phyloP scores from a whole-genome alignment of 2,329 filamentous ascomycete genomes.

The Cryphonectria radicalis region DNA sequence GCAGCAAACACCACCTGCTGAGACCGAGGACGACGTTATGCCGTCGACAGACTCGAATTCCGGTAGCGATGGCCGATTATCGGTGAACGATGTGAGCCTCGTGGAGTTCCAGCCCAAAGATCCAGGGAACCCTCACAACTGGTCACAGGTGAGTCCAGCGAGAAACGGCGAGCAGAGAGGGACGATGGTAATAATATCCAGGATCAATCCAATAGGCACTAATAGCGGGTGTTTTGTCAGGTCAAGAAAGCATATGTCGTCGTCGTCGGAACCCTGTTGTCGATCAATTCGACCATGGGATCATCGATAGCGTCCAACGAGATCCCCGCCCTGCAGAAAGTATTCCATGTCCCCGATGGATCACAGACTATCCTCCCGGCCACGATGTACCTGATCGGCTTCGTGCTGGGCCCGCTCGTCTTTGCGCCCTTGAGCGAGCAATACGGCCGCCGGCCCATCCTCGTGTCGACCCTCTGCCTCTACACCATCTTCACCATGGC shows the following conservation, averaged over 20 bases:
- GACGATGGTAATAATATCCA: background rate
- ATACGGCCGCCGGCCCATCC: conserved; percentile 32
- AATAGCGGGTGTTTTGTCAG: conserved; percentile 14
- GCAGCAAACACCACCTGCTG: background rate
- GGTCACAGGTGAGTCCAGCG: background rate
- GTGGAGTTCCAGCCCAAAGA: conserved; percentile 25
- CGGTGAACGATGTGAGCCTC: conserved; percentile 10
- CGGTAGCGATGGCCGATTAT: conserved; percentile 8
- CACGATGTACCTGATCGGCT: conserved; percentile 35
- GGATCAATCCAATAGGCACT: background rate
- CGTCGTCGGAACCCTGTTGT: conserved; percentile 31
- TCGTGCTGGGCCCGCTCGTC: conserved; percentile 35
- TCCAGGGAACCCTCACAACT: conserved; percentile 26
- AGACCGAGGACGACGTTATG: background rate
- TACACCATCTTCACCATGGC: conserved; percentile 33
- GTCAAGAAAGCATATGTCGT: conserved; percentile 33
- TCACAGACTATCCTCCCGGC: conserved; percentile 34
- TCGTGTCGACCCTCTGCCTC: conserved; percentile 28
- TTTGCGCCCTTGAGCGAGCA: conserved; percentile 35
- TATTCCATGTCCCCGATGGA: conserved; percentile 32
- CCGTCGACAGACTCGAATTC: conserved; percentile 16
- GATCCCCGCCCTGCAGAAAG: conserved; percentile 28
- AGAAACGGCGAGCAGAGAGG: no score
- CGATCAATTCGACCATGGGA: conserved; percentile 34
- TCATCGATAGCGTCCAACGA: conserved; percentile 36